A percentile compares a stretch with the other conserved stretches of the same genome.
Evolutionary conservation across 129 eudicot genomes (phyloP).

Genomic region (Dittrichia graveolens): DNA sequence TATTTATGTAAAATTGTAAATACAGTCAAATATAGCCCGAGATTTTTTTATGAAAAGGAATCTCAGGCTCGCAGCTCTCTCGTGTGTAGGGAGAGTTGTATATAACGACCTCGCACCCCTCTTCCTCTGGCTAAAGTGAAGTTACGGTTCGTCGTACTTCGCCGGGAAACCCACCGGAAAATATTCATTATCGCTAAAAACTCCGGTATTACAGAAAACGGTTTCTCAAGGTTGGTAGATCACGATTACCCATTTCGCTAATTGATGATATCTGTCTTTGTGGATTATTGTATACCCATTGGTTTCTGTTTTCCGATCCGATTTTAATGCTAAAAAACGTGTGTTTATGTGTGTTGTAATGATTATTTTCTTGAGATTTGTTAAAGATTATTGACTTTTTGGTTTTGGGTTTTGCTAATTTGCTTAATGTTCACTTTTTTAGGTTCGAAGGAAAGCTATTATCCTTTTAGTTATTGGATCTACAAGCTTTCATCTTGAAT

Average conservation of each 20-base stretch:
- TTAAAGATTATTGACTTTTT: conserved; percentile 35
- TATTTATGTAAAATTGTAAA: neutral
- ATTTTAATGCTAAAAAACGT: conserved; percentile 37
- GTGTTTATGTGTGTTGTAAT: conserved; percentile 39
- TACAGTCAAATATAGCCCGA: neutral
- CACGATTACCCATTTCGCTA: conserved; percentile 17
- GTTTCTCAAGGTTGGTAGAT: conserved; percentile 20
- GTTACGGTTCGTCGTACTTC: conserved; percentile 19
- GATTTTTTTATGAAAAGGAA: conserved; percentile 26
- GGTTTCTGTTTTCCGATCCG: conserved; percentile 54
- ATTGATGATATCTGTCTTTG: neutral
- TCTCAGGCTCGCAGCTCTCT: neutral
- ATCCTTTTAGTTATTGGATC: conserved; percentile 32
- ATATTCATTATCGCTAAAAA: conserved; percentile 16
- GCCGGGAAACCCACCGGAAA: conserved; percentile 40
- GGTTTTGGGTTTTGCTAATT: neutral
- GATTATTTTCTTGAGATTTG: conserved; percentile 39
- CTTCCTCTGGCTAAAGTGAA: conserved; percentile 22
- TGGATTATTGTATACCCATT: conserved; percentile 16
- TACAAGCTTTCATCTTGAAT: conserved; percentile 24
- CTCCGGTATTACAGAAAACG: conserved; percentile 22
- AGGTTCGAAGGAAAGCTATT: conserved; percentile 37
- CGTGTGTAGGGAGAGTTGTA: conserved; percentile 14
- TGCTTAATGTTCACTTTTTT: conserved; percentile 36
- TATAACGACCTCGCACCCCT: conserved; percentile 38